Evolutionary conservation across 768 basidiomycete species (phyloP).

Genomic region (Infundibulicybe gibba): DNA sequence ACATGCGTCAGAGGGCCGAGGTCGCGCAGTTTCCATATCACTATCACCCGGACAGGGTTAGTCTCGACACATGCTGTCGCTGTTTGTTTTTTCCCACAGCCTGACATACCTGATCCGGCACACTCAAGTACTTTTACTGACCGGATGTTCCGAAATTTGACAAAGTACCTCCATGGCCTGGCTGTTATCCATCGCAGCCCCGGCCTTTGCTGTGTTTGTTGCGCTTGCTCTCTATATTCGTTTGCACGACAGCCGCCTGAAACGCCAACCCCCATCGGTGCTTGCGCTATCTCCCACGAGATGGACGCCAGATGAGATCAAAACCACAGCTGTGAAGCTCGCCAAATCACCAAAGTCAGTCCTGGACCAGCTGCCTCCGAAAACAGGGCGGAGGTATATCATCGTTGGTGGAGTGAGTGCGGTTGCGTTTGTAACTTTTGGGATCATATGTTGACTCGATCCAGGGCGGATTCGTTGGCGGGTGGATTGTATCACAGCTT

Average conservation of each 20-base stretch:
- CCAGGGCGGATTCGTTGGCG: conserved; percentile 73
- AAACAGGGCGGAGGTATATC: conserved; percentile 73
- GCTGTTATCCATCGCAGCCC: background rate
- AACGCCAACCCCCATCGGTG: conserved; percentile 44
- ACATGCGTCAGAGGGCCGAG: no score
- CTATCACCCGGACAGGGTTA: no score
- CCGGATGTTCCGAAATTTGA: no score
- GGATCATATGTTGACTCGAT: background rate
- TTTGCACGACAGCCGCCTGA: conserved; percentile 53
- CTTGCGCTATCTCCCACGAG: conserved; percentile 50
- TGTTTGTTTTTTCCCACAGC: no score
- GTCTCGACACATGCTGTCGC: no score
- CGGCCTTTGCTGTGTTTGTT: background rate
- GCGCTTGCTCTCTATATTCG: conserved; percentile 25
- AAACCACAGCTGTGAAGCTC: conserved; percentile 31
- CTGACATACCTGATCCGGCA: no score
- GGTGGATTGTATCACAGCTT: conserved; percentile 72
- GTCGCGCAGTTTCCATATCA: no score
- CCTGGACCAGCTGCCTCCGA: conserved; percentile 52
- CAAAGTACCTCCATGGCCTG: background rate
- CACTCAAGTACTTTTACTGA: no score
- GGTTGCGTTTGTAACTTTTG: no score
- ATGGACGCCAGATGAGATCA: conserved; percentile 40
- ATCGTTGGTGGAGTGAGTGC: conserved; percentile 67
- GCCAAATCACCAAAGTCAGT: conserved; percentile 28